phyloP scores from a whole-genome alignment of 345 rosid genomes.

The Eucalyptus lansdowneana region DNA sequence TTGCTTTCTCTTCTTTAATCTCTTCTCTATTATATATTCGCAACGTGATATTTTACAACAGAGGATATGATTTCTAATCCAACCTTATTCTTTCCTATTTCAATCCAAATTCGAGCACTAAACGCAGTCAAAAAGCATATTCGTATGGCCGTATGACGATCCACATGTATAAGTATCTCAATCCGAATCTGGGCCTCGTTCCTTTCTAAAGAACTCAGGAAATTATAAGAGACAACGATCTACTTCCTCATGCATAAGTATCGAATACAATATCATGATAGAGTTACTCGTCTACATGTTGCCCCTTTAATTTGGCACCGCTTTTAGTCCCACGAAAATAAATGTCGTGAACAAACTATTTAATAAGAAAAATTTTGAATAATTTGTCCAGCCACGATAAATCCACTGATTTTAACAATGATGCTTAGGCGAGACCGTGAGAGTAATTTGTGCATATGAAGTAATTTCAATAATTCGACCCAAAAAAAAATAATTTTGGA shows the following conservation, averaged over 20 bases:
- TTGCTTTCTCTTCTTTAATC: no score
- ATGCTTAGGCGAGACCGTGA: not conserved
- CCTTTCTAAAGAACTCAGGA: no score
- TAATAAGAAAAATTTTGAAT: not conserved
- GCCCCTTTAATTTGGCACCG: not conserved
- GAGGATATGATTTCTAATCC: no score
- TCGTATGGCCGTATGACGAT: no score
- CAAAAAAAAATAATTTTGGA: not conserved
- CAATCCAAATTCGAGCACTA: no score
- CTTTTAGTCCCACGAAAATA: not conserved
- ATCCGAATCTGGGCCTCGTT: no score
- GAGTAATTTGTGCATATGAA: not conserved
- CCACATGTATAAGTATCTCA: no score
- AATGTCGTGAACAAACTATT: not conserved
- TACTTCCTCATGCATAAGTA: fast-evolving
- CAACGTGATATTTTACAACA: no score
- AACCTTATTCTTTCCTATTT: no score
- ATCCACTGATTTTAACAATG: not conserved
- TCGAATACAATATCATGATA: not conserved
- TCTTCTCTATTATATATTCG: no score
- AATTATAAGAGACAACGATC: no score
- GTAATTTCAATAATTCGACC: not conserved
- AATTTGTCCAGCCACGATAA: not conserved
- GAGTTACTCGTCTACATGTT: not conserved
- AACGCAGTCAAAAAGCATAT: no score